These are phyloP conservation scores for Macrolepiota albuminosa DNA, from an alignment of 768 basidiomycete species.

Conservation along the genomic window DNA sequence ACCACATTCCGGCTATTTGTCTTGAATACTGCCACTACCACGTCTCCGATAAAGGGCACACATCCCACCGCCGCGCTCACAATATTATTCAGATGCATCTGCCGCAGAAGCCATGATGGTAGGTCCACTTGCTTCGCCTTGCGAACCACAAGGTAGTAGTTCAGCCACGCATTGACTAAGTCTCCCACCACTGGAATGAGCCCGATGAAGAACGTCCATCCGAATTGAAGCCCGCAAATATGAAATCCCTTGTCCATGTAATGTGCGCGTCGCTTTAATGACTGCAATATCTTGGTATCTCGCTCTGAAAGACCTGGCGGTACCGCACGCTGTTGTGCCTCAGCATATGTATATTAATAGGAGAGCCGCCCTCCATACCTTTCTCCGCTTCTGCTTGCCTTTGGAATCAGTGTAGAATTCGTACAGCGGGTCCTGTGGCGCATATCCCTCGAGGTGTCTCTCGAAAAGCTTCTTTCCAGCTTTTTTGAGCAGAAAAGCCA, in stretches of 20 bases:
- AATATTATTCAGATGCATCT: conserved; percentile 76
- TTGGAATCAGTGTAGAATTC: conserved; percentile 52
- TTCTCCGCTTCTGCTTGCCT: conserved; percentile 53
- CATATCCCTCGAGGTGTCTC: conserved; percentile 59
- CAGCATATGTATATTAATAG: neutral
- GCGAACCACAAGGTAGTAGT: conserved; percentile 72
- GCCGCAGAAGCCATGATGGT: conserved; percentile 56
- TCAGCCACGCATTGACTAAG: conserved; percentile 53
- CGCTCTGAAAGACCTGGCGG: conserved; percentile 78
- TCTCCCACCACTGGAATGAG: conserved; percentile 71
- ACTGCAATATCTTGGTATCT: conserved; percentile 69
- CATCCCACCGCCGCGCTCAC: conserved; percentile 61
- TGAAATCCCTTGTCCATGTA: conserved; percentile 85
- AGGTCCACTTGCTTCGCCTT: conserved; percentile 73
- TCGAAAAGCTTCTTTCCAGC: conserved; percentile 63
- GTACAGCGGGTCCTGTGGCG: conserved; percentile 73
- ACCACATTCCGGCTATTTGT: conserved; percentile 87
- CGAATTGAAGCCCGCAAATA: conserved; percentile 77
- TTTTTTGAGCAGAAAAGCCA: conserved; percentile 31
- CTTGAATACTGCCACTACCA: conserved; percentile 74
- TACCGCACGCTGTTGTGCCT: conserved; percentile 44
- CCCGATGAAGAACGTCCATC: conserved; percentile 82
- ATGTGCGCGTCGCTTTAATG: conserved; percentile 74
- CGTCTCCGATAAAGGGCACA: conserved; percentile 72
- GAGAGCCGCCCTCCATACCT: conserved; percentile 35